phyloP scores from a whole-genome alignment of 1,139 yeast genomes.

The Geotrichum citri-aurantii region DNA sequence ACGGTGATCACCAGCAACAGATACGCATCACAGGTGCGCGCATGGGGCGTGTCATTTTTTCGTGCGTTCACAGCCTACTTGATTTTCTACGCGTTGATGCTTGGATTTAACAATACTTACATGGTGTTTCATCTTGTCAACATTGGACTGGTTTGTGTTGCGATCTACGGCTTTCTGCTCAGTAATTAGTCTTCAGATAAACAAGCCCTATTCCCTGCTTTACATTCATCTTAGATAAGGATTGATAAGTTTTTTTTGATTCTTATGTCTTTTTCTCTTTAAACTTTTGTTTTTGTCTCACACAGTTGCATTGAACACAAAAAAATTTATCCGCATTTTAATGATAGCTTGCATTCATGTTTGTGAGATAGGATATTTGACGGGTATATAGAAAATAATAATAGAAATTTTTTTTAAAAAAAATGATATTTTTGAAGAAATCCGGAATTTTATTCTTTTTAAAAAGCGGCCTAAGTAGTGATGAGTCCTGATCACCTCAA shows the following conservation, averaged over 20 bases:
- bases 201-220: not conserved
- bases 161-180: not conserved
- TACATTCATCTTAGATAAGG: too few relatives aligned
- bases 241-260: too few relatives aligned
- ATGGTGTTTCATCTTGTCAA: conserved; percentile 35
- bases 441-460: not conserved
- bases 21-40: not conserved
- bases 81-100: conserved; percentile 27
- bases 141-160: conserved; percentile 3
- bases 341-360: too few relatives aligned
- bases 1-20: not conserved
- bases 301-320: too few relatives aligned
- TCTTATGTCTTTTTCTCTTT: not conserved
- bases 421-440: too few relatives aligned
- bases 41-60: not conserved
- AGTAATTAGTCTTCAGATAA: not conserved
- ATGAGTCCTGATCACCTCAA: not conserved
- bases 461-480: not conserved
- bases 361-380: too few relatives aligned
- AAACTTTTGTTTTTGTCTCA: too few relatives aligned
- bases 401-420: too few relatives aligned
- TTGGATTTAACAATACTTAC: conserved; percentile 34
- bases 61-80: not conserved
- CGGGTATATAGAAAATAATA: too few relatives aligned
- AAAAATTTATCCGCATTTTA: too few relatives aligned